Evolutionary conservation across 2,329 filamentous ascomycete species (phyloP), one percentile per base, ranked within the genome.

Genomic region (Calonectria multiphialidica): DNA sequence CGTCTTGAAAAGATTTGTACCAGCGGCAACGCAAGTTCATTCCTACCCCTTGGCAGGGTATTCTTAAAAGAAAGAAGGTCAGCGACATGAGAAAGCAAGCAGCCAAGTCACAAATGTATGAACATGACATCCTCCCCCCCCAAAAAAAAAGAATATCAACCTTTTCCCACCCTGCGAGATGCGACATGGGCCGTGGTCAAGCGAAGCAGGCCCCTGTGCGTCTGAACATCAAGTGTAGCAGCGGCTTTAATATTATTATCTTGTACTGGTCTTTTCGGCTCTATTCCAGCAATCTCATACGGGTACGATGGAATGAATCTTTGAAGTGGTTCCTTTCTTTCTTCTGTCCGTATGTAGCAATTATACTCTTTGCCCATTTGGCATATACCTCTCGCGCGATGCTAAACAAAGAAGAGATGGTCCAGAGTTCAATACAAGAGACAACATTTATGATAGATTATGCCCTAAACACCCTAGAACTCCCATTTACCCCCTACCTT

Each of bases 1-100:
- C 76, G 73, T 78, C 75, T 76, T 77, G n/a, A 44, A 64, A 71
- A 73, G 55, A 28, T 69, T 74, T 76, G 76, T 72, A 78, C 63
- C 50, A 57, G 65, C 65, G 61, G 65, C 70, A 69, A 68, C 70
- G 66, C 73, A 74, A 71, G 55, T 65, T 70, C 63, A 65, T 33
- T 45, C 55, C 53, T 57, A 72, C 37, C 57, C 65, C 42, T 35
- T 42, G 28, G 45, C 23, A 57, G 65, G 63, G 45, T 33, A 18
- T 21, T 30, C 45, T 42, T 40, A 37, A 40, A 30, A 45, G 2
- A 45, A 25, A 33, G 2, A 45, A 25, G 23, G 30, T 9, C 37
- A 61, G 23, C 53, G n/a, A 18, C 53, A 30, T 23, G 44, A 64
- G 61, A 30, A 30, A 50, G 44, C 42, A 49, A 64, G 28, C 23